Evolutionary conservation across 2,329 filamentous ascomycete species (phyloP), one percentile per base, ranked within the genome.

Genomic region (Dissoconium aciculare): DNA sequence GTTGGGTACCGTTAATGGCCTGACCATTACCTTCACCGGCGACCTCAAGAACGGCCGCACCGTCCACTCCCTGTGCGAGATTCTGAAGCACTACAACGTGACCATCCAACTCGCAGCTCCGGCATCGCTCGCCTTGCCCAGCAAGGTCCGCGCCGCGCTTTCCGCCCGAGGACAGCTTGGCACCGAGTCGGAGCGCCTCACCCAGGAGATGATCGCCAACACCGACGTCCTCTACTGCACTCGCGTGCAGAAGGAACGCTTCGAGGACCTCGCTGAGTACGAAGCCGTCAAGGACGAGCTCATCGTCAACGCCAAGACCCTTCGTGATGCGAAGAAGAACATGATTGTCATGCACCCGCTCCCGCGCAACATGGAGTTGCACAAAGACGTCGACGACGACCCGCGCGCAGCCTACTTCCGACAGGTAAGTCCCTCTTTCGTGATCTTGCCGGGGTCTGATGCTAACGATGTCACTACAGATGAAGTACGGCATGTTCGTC

Each of bases 181-280:
- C 26, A 60, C 64, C 44, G 83, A 92, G 57, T 78, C 76, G 5
- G 73, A 78, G 49, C 69, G 74, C 43, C 67, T 98, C 37, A 94
- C 83, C 0, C 73, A 81, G 0, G 84, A 94, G 55, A 84, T 95
- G 29, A 63, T 98, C 34, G 78, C 78, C 11, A 70, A 71, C 43
- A 87, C 78, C 35, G 89, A 98, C 47, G 87, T 98, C 4, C 67
- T 98, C 27, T 98, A 98, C 67, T 94, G 84, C 64, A 98, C 89
- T 1, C 76, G 89, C 11, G 80, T 98, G 44, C 89, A 98, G 61
- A 89, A 89, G 60, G 89, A 98, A 66, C 74, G 89, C 15, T 98
- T 98, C 65, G 66, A 76, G n/a, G 78, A 75, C 46, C 57, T 75
- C 30, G 71, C 69, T 26, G 75, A 81, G 49, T 98, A 91, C 55